A percentile compares a stretch with the other conserved stretches of the same genome.
Evolutionary conservation across 805 yeast species (phyloP).

Genomic region (Tetrapisispora iriomotensis): DNA sequence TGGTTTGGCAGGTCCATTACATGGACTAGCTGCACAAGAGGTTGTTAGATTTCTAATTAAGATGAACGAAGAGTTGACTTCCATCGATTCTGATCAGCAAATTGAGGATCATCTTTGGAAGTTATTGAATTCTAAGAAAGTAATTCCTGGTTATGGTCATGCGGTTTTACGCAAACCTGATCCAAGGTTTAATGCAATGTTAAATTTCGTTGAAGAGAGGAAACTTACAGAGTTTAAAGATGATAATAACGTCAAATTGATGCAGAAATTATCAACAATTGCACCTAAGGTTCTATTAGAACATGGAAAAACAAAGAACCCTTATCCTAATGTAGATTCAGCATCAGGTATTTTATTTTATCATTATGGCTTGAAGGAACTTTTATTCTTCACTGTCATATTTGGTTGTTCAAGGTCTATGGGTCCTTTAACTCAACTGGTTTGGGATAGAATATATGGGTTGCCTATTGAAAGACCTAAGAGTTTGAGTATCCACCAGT

Average conservation of each 20-base stretch:
- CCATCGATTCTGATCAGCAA: slow-evolving; percentile 29
- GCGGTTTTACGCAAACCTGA: slow-evolving; percentile 78
- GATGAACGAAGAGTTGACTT: slow-evolving; percentile 42
- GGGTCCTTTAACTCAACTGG: slow-evolving; percentile 70
- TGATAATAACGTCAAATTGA: slow-evolving; percentile 58
- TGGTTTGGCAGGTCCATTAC: slow-evolving; percentile 82
- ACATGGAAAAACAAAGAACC: slow-evolving; percentile 82
- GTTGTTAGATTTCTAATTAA: slow-evolving; percentile 64
- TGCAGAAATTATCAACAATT: slow-evolving; percentile 52
- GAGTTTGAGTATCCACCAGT: slow-evolving; percentile 23
- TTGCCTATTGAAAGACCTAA: slow-evolving; percentile 78
- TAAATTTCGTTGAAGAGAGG: slow-evolving; percentile 50
- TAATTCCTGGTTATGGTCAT: slow-evolving; percentile 83
- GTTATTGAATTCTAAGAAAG: slow-evolving; percentile 61
- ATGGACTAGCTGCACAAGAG: slow-evolving; percentile 80
- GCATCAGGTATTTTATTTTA: slow-evolving; percentile 70
- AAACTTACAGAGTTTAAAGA: slow-evolving; percentile 45
- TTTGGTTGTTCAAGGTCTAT: slow-evolving; percentile 77
- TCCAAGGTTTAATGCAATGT: slow-evolving; percentile 69
- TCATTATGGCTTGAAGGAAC: slow-evolving; percentile 69
- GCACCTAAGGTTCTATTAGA: slow-evolving; percentile 66
- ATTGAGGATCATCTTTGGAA: slow-evolving; percentile 65
- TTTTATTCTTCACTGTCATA: slow-evolving; percentile 67
- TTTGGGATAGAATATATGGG: slow-evolving; percentile 70
- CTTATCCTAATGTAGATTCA: slow-evolving; percentile 78